These are phyloP conservation scores for Syncephalastrum monosporum DNA, from an alignment of 371 early-diverging fungal genomes.

Conservation along the genomic window DNA sequence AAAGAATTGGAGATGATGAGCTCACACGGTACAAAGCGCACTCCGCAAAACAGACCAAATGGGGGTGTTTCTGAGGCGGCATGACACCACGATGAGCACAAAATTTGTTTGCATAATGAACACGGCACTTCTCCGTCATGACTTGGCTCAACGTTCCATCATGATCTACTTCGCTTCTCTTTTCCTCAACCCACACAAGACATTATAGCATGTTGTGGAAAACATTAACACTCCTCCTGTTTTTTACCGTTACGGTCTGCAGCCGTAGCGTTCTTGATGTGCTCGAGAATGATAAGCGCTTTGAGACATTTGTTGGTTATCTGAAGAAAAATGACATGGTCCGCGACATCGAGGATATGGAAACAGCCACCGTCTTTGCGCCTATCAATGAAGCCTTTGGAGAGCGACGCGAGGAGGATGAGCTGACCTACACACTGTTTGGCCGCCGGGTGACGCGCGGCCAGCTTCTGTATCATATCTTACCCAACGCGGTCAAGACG, in stretches of 20 bases:
- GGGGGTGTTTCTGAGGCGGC: too few species aligned
- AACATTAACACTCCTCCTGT: not conserved
- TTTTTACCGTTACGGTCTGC: not conserved
- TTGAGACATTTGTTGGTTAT: slow-evolving; percentile 24
- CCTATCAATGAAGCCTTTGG: slow-evolving; percentile 54
- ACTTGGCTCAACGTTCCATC: not conserved
- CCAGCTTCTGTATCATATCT: slow-evolving; percentile 45
- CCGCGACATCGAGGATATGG: slow-evolving; percentile 23
- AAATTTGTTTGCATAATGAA: too few species aligned
- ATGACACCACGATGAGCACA: too few species aligned
- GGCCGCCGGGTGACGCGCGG: slow-evolving; percentile 32
- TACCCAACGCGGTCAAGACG: slow-evolving; percentile 23
- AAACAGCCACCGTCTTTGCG: slow-evolving; percentile 51
- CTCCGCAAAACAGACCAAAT: too few species aligned
- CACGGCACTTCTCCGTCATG: too few species aligned
- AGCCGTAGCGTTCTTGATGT: slow-evolving; percentile 20
- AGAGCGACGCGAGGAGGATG: slow-evolving; percentile 16
- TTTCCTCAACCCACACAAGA: not conserved
- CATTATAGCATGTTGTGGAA: slow-evolving; percentile 2
- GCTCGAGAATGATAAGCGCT: slow-evolving; percentile 27
- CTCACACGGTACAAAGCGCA: too few species aligned
- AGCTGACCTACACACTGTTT: slow-evolving; percentile 24
- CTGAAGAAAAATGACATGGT: slow-evolving; percentile 20
- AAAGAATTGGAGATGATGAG: too few species aligned
- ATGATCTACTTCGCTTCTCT: not conserved